Conservation (phyloP, 768 basidiomycete species). For the Pleurotus citrinopileatus region DNA sequence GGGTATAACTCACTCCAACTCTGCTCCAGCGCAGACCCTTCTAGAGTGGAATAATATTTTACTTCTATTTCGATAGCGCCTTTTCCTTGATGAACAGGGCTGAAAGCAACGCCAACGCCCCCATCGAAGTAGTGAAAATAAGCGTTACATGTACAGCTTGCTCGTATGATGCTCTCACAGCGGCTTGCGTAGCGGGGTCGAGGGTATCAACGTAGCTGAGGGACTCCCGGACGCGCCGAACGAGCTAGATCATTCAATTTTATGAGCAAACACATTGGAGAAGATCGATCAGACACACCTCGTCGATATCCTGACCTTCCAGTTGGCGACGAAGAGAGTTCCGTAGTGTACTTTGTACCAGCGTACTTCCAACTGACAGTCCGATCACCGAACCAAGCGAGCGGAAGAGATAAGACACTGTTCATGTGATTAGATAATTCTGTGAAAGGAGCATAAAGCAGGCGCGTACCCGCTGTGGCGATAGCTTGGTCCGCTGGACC, state of each 20-base stretch:
- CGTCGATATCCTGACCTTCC: constrained; percentile 44
- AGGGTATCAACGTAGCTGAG: constrained; percentile 38
- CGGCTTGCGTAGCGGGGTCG: constrained; percentile 30
- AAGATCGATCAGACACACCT: constrained; percentile 33
- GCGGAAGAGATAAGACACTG: constrained; percentile 66
- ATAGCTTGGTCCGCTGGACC: constrained; percentile 61
- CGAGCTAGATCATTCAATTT: constrained; percentile 31
- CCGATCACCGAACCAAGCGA: constrained; percentile 59
- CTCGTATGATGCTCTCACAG: constrained; percentile 40
- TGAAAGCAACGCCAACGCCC: constrained; percentile 14
- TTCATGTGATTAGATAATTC: not conserved
- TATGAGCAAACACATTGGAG: not conserved
- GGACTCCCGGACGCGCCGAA: constrained; percentile 47
- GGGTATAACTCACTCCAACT: too few relatives aligned
- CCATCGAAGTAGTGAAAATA: constrained; percentile 42
- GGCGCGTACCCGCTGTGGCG: constrained; percentile 52
- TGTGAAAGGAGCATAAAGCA: not conserved
- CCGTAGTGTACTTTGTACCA: constrained; percentile 52
- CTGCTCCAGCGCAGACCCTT: too few relatives aligned
- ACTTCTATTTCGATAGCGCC: constrained; percentile 19
- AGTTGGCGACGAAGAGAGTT: constrained; percentile 38
- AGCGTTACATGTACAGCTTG: constrained; percentile 47
- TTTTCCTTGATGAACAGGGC: constrained; percentile 35
- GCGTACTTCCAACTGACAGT: constrained; percentile 51
- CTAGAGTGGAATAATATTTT: too few relatives aligned